Evolutionary conservation across 352 stramenopile genomes (phyloP).

Genomic region (Globisporangium nagaii): DNA sequence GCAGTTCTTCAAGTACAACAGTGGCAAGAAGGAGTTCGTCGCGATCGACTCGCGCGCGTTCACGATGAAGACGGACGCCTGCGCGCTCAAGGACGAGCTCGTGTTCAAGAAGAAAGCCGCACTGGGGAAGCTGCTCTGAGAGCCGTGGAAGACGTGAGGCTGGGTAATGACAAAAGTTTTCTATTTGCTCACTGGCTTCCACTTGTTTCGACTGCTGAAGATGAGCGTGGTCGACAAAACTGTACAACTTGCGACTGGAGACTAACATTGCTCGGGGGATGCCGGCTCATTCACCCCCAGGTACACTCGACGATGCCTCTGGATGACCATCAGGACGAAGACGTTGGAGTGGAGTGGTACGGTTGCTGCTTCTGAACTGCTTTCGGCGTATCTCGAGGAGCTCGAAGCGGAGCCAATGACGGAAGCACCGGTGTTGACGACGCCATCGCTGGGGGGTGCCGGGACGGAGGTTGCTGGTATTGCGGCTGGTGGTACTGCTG

Average conservation of each 20-base stretch:
- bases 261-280: no score
- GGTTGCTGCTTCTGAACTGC: not conserved
- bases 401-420: slow-evolving; percentile 8
- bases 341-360: not conserved
- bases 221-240: no score
- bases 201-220: no score
- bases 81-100: slow-evolving; percentile 46
- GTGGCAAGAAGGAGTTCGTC: slow-evolving; percentile 73
- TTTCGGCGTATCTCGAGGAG: not conserved
- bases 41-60: slow-evolving; percentile 60
- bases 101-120: slow-evolving; percentile 39
- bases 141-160: not conserved
- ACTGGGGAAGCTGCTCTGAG: slow-evolving; percentile 2
- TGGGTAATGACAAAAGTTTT: not conserved
- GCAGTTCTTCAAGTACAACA: slow-evolving; percentile 85
- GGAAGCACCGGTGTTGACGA: not conserved
- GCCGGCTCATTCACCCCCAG: no score
- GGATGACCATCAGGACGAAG: not conserved
- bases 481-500: not conserved
- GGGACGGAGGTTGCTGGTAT: not conserved
- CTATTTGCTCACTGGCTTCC: no score
- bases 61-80: slow-evolving; percentile 72
- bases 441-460: not conserved
- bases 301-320: no score
- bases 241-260: no score